Evolutionary conservation across 2,329 filamentous ascomycete genomes (phyloP), one percentile per base, ranked within the genome.

Genomic region (Thermoascus crustaceus): DNA sequence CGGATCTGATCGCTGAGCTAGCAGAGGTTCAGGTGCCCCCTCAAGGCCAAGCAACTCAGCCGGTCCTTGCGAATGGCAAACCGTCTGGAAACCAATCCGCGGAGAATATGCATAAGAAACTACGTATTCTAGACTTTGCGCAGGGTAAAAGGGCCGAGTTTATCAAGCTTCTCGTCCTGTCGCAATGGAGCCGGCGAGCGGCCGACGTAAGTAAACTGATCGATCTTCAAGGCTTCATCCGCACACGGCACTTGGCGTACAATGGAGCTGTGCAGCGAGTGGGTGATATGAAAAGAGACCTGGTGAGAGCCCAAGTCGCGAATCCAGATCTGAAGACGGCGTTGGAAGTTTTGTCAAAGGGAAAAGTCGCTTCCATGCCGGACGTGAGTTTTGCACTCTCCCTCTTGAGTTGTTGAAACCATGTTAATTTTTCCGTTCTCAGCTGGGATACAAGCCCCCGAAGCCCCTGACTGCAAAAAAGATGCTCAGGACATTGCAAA

Each of bases 261-360:
- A 69, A 75, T 38, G 56, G 62, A 6, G 72, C 76, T 5, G 67
- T 85, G 30, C 71, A 75, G 41, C 72, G 74, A 37, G 69, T 89
- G 48, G 75, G 79, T 34, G 72, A 82, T 29, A 71, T 89, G 52
- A 94, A 89, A 61, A 69, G 78, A 43, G 77, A 81, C 48, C 71
- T 93, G 44, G 72, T 75, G 7, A 72, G 70, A 49, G 83, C 83
- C 27, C 82, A 87, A 49, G 72, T 94, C 53, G 85, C 85, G 3
- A 89, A 87, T 53, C 91, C 91, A 2, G 93, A 98, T 63, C 69
- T 98, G 34, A 83, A 82, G 57, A 95, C 87, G 13, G 89, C 91
- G 5, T 67, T 95, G 29, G 80, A 95, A 50, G 73, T 94, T 17
- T 66, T 98, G 36, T 81, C 85, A 4, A 86, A 78, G 6, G 86